These are phyloP conservation scores for Talaromyces sp. DNA, from an alignment of 2,329 filamentous ascomycete genomes.

Conservation along the genomic window DNA sequence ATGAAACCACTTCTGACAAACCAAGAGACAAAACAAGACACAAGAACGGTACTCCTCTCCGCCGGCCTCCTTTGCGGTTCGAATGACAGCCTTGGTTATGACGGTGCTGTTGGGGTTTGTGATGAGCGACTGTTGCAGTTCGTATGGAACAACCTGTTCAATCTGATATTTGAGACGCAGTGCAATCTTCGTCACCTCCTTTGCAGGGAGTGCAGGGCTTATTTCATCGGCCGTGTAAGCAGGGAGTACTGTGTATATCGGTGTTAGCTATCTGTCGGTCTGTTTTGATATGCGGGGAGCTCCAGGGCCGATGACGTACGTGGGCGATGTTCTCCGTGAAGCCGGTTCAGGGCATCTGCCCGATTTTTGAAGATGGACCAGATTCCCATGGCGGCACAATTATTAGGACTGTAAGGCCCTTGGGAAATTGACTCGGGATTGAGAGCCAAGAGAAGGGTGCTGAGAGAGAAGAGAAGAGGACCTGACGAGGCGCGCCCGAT, in stretches of 20 bases:
- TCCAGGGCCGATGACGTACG: slow-evolving; percentile 36
- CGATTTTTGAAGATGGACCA: slow-evolving; percentile 39
- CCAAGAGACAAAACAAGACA: slow-evolving; percentile 78
- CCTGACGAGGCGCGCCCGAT: background rate
- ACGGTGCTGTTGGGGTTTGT: slow-evolving; percentile 79
- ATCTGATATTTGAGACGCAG: slow-evolving; percentile 88
- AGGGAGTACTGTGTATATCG: slow-evolving; percentile 41
- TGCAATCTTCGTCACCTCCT: slow-evolving; percentile 84
- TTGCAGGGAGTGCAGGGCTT: slow-evolving; percentile 67
- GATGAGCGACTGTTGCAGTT: slow-evolving; percentile 73
- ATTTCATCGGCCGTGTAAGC: slow-evolving; percentile 38
- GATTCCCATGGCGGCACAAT: slow-evolving; percentile 34
- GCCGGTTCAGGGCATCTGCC: slow-evolving; percentile 30
- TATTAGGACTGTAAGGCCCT: background rate
- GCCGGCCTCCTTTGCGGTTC: slow-evolving; percentile 79
- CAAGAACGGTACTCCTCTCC: slow-evolving; percentile 71
- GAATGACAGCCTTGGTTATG: slow-evolving; percentile 75
- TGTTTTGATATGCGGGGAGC: slow-evolving; percentile 3
- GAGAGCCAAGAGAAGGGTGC: background rate
- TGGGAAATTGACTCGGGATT: background rate
- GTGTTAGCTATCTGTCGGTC: background rate
- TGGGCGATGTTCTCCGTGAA: slow-evolving; percentile 41
- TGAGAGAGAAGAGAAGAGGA: background rate
- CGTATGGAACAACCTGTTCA: slow-evolving; percentile 84
- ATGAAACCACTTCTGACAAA: slow-evolving; percentile 74